Conservation (phyloP, 1,284 basidiomycete genomes). For the Macrocystidia cucumis region DNA sequence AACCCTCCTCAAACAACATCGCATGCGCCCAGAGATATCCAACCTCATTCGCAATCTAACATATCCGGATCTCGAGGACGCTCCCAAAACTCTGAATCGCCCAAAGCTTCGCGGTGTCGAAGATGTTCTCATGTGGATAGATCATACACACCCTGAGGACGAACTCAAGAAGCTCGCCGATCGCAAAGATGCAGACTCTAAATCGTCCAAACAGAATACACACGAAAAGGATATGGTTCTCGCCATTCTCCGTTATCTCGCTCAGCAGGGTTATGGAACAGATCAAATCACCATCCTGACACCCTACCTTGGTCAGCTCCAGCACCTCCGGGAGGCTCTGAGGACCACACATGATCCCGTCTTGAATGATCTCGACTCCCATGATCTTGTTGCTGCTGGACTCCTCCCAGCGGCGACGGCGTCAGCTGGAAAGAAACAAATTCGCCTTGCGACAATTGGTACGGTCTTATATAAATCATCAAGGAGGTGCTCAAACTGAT, state of each 20-base stretch:
- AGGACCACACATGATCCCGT: conserved; percentile 46
- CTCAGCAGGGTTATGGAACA: conserved; percentile 58
- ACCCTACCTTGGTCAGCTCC: conserved; percentile 62
- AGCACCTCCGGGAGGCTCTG: conserved; percentile 35
- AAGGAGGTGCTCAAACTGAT: not conserved
- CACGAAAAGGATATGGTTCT: conserved; percentile 55
- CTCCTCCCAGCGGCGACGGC: conserved; percentile 30
- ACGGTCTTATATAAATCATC: conserved; percentile 8
- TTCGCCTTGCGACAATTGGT: conserved; percentile 60
- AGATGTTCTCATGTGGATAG: conserved; percentile 52
- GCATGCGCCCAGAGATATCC: conserved; percentile 67
- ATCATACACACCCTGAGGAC: conserved; percentile 51
- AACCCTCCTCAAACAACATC: conserved; percentile 49
- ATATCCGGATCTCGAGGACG: conserved; percentile 55
- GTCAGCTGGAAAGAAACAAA: conserved; percentile 27
- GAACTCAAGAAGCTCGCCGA: conserved; percentile 32
- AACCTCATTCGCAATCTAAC: conserved; percentile 48
- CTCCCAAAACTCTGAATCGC: conserved; percentile 36
- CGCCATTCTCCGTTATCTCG: conserved; percentile 56
- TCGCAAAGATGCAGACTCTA: conserved; percentile 32
- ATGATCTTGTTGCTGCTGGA: conserved; percentile 49
- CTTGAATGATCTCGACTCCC: conserved; percentile 53
- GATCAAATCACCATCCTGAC: conserved; percentile 54
- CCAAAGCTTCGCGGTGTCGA: conserved; percentile 43
- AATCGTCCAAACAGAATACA: conserved; percentile 52